Conservation (phyloP, 2,329 filamentous ascomycete species). For the Clonostachys byssicola region DNA sequence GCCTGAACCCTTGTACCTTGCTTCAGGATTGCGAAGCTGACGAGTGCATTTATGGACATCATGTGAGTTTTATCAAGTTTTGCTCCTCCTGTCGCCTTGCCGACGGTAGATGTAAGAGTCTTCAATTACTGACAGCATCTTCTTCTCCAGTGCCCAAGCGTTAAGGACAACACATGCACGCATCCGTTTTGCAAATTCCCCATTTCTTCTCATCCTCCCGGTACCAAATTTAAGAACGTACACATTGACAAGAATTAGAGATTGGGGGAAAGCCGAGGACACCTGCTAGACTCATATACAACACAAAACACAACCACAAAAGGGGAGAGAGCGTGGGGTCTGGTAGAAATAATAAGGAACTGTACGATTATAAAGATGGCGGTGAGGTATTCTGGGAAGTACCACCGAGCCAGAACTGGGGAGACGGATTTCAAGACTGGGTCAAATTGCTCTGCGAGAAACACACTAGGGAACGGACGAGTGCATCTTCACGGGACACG, state of each 20-base stretch:
- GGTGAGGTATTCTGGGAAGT: too few species aligned
- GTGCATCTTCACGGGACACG: too few species aligned
- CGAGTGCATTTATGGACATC: constrained; percentile 60
- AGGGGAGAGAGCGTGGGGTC: too few species aligned
- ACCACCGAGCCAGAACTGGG: too few species aligned
- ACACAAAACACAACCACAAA: too few species aligned
- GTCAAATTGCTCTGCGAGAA: too few species aligned
- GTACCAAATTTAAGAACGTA: constrained; percentile 42
- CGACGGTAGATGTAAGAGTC: neutral
- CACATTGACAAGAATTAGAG: constrained; percentile 23
- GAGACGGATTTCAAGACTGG: too few species aligned
- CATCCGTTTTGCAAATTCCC: constrained; percentile 54
- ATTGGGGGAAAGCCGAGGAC: too few species aligned
- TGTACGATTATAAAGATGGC: too few species aligned
- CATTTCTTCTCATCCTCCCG: constrained; percentile 48
- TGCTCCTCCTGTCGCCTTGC: neutral
- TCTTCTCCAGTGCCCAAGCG: constrained; percentile 44
- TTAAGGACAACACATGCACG: constrained; percentile 43
- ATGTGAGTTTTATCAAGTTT: constrained; percentile 34
- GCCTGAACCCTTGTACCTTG: constrained; percentile 52
- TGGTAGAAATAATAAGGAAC: too few species aligned
- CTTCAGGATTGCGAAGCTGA: constrained; percentile 54
- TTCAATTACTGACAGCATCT: neutral
- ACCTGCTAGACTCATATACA: too few species aligned
- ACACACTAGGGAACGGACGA: too few species aligned